Percentiles rank a stretch among this genome's conserved stretches.
Evolutionary conservation across 805 yeast species (phyloP).

Genomic region (Spathaspora hagerdaliae): DNA sequence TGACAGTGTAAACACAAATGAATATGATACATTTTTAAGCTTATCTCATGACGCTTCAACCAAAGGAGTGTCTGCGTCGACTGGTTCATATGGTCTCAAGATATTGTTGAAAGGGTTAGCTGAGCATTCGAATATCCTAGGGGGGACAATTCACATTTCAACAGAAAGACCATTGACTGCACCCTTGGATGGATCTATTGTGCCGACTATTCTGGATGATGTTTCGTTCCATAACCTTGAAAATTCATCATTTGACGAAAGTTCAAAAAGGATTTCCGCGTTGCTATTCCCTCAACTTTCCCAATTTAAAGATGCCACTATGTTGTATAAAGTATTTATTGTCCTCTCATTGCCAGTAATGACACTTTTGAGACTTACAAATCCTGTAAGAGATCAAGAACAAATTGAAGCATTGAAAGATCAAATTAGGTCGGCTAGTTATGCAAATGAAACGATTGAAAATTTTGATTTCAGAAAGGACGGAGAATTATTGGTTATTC

Average conservation of each 20-base stretch:
- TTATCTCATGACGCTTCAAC: background rate
- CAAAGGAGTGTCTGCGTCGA: slow-evolving; percentile 8
- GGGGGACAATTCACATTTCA: slow-evolving; percentile 8
- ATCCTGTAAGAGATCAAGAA: slow-evolving; percentile 29
- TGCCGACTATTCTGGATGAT: background rate
- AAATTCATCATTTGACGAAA: slow-evolving; percentile 25
- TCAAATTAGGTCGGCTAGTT: background rate
- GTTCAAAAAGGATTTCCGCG: slow-evolving; percentile 10
- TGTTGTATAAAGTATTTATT: slow-evolving; percentile 10
- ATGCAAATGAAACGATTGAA: background rate
- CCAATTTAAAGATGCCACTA: slow-evolving; percentile 8
- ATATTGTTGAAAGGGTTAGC: slow-evolving; percentile 29
- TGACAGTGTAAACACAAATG: slow-evolving; percentile 1
- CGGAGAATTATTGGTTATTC: slow-evolving; percentile 19
- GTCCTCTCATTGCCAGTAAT: slow-evolving; percentile 20
- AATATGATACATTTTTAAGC: background rate
- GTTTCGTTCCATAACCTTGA: background rate
- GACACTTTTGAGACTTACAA: slow-evolving; percentile 22
- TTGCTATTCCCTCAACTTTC: slow-evolving; percentile 12
- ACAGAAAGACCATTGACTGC: slow-evolving; percentile 10
- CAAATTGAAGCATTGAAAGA: slow-evolving; percentile 4
- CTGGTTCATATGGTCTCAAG: slow-evolving; percentile 31
- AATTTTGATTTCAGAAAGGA: slow-evolving; percentile 15
- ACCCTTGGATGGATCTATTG: background rate
- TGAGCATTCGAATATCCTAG: slow-evolving; percentile 16